A percentile compares a stretch with the other conserved stretches of the same genome.
Evolutionary conservation across 2,329 filamentous ascomycete species (phyloP).

Genomic region (Ceratocystis albifundus): DNA sequence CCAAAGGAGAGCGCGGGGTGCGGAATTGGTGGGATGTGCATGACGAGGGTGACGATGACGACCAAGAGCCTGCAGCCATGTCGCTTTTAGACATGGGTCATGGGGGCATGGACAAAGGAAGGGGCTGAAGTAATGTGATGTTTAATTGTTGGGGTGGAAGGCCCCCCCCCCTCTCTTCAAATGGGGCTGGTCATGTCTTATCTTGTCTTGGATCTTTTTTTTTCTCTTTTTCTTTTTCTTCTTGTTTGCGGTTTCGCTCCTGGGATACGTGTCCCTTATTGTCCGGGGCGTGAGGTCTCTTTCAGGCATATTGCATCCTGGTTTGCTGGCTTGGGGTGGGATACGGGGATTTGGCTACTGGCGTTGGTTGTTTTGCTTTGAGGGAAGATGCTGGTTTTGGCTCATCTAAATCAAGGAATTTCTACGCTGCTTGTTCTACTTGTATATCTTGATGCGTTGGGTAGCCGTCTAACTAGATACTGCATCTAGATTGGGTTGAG

Average conservation of each 20-base stretch:
- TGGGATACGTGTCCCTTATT: background rate
- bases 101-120: background rate
- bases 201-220: background rate
- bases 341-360: constrained; percentile 18
- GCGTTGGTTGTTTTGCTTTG: background rate
- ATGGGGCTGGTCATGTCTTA: no score
- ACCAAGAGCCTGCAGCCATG: constrained; percentile 6
- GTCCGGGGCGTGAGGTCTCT: background rate
- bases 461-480: no score
- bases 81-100: background rate
- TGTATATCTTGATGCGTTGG: no score
- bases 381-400: background rate
- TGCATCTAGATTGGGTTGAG: no score
- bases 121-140: background rate
- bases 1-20: background rate
- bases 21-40: constrained; percentile 34
- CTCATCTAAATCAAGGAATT: background rate
- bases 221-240: background rate
- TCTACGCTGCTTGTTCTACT: no score
- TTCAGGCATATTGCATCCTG: background rate
- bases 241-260: constrained; percentile 4
- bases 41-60: constrained; percentile 26
- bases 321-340: background rate
- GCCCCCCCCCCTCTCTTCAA: no score
- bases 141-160: background rate